Evolutionary conservation across 2,329 filamentous ascomycete species (phyloP).

Genomic region (Aureobasidium sp.): DNA sequence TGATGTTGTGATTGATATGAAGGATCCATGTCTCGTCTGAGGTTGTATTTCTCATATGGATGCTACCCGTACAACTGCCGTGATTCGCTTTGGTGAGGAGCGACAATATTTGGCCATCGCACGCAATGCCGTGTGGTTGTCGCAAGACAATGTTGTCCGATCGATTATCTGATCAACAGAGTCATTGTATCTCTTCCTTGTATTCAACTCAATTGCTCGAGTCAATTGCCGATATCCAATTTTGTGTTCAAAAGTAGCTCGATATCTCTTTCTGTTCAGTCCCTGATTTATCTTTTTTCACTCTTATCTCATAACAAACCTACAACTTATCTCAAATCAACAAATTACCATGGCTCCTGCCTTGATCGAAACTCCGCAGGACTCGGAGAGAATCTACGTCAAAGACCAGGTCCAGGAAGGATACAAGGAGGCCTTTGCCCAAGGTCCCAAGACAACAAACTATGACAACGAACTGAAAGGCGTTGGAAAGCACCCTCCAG

Average conservation of each 20-base stretch:
- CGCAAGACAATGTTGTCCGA: not conserved
- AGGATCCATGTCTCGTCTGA: not conserved
- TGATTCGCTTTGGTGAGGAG: not conserved
- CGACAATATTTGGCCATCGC: not conserved
- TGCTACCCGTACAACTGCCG: not conserved
- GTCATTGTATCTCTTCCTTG: not conserved
- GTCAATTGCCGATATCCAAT: not conserved
- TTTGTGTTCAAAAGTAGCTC: not conserved
- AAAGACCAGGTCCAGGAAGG: constrained; percentile 8
- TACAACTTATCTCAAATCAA: not conserved
- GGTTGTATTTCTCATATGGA: not conserved
- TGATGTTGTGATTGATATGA: not conserved
- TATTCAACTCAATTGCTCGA: not conserved
- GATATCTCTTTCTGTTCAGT: not conserved
- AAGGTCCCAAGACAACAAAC: constrained; percentile 35
- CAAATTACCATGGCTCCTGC: constrained; percentile 34
- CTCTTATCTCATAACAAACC: not conserved
- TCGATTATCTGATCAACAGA: not conserved
- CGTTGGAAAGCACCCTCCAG: constrained; percentile 44
- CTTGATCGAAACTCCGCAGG: constrained; percentile 31
- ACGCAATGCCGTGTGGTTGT: not conserved
- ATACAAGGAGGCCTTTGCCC: constrained; percentile 38
- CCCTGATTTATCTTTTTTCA: not conserved
- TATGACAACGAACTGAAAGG: constrained; percentile 48
- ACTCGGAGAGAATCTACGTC: constrained; percentile 15